phyloP scores from a whole-genome alignment of 441 rosid genomes.

The Adansonia gregorii region DNA sequence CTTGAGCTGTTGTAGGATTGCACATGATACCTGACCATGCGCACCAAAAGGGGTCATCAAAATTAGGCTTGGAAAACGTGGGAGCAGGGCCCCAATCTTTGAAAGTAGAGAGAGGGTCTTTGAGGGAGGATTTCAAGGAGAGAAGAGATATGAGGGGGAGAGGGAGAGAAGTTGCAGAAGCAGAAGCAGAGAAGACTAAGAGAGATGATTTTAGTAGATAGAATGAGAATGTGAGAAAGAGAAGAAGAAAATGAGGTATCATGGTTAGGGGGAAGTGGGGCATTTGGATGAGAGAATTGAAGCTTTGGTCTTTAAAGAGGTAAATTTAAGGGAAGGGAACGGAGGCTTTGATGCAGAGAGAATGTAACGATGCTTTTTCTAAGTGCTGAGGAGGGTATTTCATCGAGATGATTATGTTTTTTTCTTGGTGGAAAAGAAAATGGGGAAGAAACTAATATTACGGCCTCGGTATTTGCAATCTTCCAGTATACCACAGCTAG shows the following conservation, averaged over 20 bases:
- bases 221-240: slow-evolving; percentile 39
- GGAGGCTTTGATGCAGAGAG: neutral
- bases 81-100: slow-evolving; percentile 63
- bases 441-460: neutral
- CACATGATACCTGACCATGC: slow-evolving; percentile 87
- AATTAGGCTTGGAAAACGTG: slow-evolving; percentile 35
- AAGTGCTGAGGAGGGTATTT: neutral
- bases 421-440: neutral
- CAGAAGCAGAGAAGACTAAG: slow-evolving; percentile 39
- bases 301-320: slow-evolving; percentile 36
- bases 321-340: slow-evolving; percentile 54
- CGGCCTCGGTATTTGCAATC: too few species aligned
- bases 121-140: slow-evolving; percentile 69
- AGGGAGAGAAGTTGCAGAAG: slow-evolving; percentile 40
- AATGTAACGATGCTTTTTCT: neutral
- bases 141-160: slow-evolving; percentile 72
- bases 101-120: slow-evolving; percentile 56
- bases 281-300: slow-evolving; percentile 31
- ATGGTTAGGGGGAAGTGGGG: slow-evolving; percentile 50
- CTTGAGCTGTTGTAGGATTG: slow-evolving; percentile 47
- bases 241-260: slow-evolving; percentile 42
- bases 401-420: neutral
- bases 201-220: slow-evolving; percentile 31
- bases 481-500: too few species aligned
- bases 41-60: slow-evolving; percentile 62